Conservation (phyloP, 371 early-diverging fungal species). For the Mortierella sp. region DNA sequence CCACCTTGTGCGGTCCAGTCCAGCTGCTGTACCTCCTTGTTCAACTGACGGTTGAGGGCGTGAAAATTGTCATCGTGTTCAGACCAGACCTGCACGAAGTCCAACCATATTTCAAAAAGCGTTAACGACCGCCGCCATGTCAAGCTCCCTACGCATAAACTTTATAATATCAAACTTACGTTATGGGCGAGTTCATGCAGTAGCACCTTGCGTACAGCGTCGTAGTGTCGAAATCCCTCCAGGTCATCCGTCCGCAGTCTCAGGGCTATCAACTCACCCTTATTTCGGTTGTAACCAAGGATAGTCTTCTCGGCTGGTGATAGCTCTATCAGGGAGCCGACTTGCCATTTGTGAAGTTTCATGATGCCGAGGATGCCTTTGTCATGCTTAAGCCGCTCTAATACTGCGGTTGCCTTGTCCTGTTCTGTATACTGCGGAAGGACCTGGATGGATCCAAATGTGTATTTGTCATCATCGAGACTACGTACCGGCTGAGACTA, state of each 20-base stretch:
- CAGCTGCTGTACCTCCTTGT: conserved; percentile 74
- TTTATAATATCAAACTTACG: conserved; percentile 43
- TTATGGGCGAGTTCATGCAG: conserved; percentile 93
- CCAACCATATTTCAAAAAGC: neutral
- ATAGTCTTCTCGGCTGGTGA: conserved; percentile 83
- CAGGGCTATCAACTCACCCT: conserved; percentile 86
- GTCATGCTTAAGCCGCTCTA: conserved; percentile 78
- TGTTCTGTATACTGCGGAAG: conserved; percentile 71
- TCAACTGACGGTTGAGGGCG: conserved; percentile 80
- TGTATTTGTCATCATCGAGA: conserved; percentile 62
- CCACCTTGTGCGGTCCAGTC: conserved; percentile 75
- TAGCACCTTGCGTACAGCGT: conserved; percentile 77
- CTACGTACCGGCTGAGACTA: conserved; percentile 28
- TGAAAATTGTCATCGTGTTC: conserved; percentile 90
- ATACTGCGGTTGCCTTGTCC: conserved; percentile 69
- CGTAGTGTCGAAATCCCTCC: conserved; percentile 88
- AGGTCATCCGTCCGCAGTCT: conserved; percentile 88
- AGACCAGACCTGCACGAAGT: conserved; percentile 63
- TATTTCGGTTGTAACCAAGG: conserved; percentile 90
- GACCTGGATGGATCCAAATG: conserved; percentile 75
- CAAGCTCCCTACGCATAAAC: too few relatives aligned
- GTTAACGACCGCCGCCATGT: too few relatives aligned
- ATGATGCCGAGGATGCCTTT: conserved; percentile 81
- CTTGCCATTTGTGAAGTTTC: conserved; percentile 79
- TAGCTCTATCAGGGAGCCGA: conserved; percentile 82